Conservation (phyloP, 805 yeast genomes). For the Cyberlindnera mrakii region DNA sequence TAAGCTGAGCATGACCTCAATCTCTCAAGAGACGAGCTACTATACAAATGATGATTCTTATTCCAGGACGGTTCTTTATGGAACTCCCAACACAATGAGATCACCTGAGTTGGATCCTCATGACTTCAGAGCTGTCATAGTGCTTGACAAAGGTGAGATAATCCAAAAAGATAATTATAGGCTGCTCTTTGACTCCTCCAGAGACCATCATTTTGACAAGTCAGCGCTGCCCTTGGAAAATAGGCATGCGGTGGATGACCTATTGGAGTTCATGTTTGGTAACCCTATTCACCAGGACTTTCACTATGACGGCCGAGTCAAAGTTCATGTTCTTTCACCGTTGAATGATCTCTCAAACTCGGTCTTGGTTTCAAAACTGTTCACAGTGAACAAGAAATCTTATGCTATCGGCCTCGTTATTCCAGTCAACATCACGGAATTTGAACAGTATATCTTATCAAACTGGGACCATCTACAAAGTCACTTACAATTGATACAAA, state of each 20-base stretch:
- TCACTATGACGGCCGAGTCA: constrained; percentile 18
- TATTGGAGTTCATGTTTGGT: constrained; percentile 35
- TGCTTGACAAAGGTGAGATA: constrained; percentile 33
- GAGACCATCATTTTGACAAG: constrained; percentile 18
- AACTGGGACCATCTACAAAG: constrained; percentile 26
- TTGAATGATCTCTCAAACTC: constrained; percentile 24
- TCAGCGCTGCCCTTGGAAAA: constrained; percentile 3
- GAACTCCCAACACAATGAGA: constrained; percentile 15
- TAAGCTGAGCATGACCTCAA: neutral
- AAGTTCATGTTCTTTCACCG: constrained; percentile 24
- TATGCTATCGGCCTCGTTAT: constrained; percentile 30
- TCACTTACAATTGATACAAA: constrained; percentile 27
- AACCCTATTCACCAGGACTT: constrained; percentile 29
- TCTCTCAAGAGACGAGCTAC: neutral
- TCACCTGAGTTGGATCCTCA: constrained; percentile 6
- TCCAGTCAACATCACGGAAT: constrained; percentile 18
- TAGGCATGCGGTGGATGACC: constrained; percentile 14
- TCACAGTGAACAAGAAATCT: constrained; percentile 21
- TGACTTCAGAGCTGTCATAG: constrained; percentile 28
- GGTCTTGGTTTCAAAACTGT: constrained; percentile 28
- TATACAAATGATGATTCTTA: constrained; percentile 20
- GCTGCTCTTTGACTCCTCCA: constrained; percentile 27
- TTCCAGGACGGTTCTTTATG: constrained; percentile 22
- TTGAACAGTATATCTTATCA: constrained; percentile 26
- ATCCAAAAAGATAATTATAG: constrained; percentile 30